Evolutionary conservation across 805 yeast species (phyloP).

Genomic region (Ogataea pini): DNA sequence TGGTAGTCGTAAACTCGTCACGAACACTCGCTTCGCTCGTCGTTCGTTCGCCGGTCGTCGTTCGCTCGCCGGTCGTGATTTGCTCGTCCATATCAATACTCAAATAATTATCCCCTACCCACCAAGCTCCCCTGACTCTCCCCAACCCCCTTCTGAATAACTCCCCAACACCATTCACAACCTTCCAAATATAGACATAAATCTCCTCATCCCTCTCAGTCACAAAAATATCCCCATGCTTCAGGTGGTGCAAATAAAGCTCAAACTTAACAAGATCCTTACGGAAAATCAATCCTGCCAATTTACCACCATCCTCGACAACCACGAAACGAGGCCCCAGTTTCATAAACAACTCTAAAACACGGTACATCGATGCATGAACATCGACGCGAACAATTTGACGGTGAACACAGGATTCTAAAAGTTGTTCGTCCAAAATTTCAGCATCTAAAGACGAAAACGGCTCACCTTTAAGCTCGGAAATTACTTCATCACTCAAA

Average conservation of each 20-base stretch:
- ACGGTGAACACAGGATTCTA: conserved; percentile 42
- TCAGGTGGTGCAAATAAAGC: conserved; percentile 32
- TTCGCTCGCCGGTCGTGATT: too few relatives aligned
- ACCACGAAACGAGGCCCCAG: conserved; percentile 78
- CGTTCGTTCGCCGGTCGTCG: too few relatives aligned
- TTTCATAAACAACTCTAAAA: conserved; percentile 68
- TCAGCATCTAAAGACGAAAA: neutral
- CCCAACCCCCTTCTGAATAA: too few relatives aligned
- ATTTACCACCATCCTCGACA: conserved; percentile 59
- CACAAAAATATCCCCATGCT: conserved; percentile 30
- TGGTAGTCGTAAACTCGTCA: too few relatives aligned
- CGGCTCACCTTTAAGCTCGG: conserved; percentile 5
- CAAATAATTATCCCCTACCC: too few relatives aligned
- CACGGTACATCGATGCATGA: conserved; percentile 56
- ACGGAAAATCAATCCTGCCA: conserved; percentile 78
- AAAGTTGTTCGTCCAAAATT: conserved; percentile 12
- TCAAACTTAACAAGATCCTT: conserved; percentile 79
- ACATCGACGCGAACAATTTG: conserved; percentile 65
- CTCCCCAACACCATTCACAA: too few relatives aligned
- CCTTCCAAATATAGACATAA: conserved; percentile 20
- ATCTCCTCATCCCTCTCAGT: conserved; percentile 23
- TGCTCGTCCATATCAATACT: conserved; percentile 13
- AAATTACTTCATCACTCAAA: conserved; percentile 13
- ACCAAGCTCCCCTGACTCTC: neutral
- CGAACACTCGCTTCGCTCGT: too few relatives aligned